These are phyloP conservation scores for Cercospora beticola DNA, from an alignment of 2,329 filamentous ascomycete genomes.

Conservation along the genomic window DNA sequence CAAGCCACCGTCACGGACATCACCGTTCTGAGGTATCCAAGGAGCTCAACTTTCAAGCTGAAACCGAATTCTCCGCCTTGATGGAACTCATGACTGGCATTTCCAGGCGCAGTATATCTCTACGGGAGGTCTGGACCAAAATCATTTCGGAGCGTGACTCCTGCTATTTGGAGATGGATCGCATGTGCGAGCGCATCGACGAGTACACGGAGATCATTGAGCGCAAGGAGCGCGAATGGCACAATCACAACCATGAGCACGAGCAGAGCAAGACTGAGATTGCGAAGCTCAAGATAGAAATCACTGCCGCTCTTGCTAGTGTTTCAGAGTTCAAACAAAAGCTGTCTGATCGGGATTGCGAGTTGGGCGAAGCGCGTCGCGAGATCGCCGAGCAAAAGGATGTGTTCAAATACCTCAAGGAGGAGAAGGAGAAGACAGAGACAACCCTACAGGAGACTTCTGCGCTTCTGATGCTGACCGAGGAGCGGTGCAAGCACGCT, in stretches of 20 bases:
- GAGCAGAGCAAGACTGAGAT: conserved; percentile 1
- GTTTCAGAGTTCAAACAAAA: conserved; percentile 6
- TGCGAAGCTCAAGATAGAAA: conserved; percentile 5
- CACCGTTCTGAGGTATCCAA: conserved; percentile 3
- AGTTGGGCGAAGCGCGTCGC: conserved; percentile 9
- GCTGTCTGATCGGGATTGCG: conserved; percentile 4
- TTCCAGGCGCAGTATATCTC: conserved; percentile 6
- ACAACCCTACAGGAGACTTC: conserved; percentile 2
- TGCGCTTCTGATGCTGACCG: not conserved
- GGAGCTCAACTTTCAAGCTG: conserved; percentile 1
- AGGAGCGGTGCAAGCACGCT: conserved; percentile 11
- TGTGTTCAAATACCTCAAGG: conserved; percentile 10
- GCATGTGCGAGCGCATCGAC: conserved; percentile 8
- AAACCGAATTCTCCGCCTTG: not conserved
- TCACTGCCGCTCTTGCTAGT: conserved; percentile 6
- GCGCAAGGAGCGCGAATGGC: conserved; percentile 7
- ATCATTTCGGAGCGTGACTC: conserved; percentile 6
- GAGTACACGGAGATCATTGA: conserved; percentile 8
- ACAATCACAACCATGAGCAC: conserved; percentile 6
- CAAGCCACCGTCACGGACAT: not conserved
- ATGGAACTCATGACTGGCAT: conserved; percentile 7
- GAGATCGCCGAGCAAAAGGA: conserved; percentile 6
- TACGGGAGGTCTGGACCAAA: conserved; percentile 6
- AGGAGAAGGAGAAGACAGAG: conserved; percentile 8
- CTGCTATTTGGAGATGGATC: conserved; percentile 9